phyloP scores from a whole-genome alignment of 2,329 filamentous ascomycete species.

The Ophiostoma quercus region DNA sequence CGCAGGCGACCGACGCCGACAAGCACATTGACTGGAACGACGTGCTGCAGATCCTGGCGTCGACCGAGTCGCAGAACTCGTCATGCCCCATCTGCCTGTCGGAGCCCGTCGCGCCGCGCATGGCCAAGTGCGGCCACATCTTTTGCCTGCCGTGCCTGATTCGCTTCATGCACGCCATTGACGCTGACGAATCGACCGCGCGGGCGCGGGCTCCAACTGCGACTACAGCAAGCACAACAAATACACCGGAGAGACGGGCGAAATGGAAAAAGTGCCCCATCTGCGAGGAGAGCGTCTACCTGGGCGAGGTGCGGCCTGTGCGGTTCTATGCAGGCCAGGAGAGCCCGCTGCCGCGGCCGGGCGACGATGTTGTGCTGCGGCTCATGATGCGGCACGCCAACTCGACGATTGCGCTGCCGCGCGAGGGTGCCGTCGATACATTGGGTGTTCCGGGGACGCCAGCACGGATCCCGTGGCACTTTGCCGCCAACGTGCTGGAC shows the following conservation, averaged over 20 bases:
- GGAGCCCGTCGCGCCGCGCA: constrained; percentile 85
- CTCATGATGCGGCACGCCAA: constrained; percentile 74
- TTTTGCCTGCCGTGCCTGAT: constrained; percentile 92
- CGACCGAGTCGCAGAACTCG: constrained; percentile 77
- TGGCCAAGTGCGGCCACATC: constrained; percentile 96
- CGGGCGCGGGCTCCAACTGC: not conserved
- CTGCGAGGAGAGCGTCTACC: constrained; percentile 87
- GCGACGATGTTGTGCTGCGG: constrained; percentile 82
- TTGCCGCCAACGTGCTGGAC: constrained; percentile 82
- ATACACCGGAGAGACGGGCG: constrained; percentile 13
- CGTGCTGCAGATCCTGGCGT: constrained; percentile 87
- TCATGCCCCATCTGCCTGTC: constrained; percentile 94
- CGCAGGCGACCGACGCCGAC: constrained; percentile 80
- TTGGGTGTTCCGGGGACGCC: constrained; percentile 34
- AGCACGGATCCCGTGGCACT: constrained; percentile 74
- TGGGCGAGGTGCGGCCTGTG: constrained; percentile 83
- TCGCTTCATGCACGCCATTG: constrained; percentile 85
- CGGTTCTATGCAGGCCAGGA: constrained; percentile 90
- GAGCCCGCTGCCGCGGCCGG: constrained; percentile 69
- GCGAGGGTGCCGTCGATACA: constrained; percentile 68
- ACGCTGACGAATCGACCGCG: constrained; percentile 58
- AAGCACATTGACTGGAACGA: constrained; percentile 85
- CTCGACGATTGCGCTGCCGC: constrained; percentile 81
- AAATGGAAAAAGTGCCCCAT: constrained; percentile 91
- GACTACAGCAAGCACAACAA: not conserved